Evolutionary conservation across 306 rosid species (phyloP), one percentile per base, ranked within the genome.

Genomic region (Cicer judaicum): DNA sequence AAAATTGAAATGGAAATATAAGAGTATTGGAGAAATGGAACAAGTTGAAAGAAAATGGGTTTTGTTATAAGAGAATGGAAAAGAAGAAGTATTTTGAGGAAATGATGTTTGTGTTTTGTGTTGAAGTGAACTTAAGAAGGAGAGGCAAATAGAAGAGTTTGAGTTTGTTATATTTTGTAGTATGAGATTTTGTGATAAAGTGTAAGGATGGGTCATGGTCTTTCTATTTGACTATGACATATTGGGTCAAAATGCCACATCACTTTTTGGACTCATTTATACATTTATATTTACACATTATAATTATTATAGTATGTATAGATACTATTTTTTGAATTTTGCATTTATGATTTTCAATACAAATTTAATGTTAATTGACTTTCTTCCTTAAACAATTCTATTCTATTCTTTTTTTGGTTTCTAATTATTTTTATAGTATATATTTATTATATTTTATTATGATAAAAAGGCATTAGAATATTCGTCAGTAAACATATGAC

Each of bases 1-100:
- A 24, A 86, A 85, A 86, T 41, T 50, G 78, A 82, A 88, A 82
- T 75, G 42, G 14, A 10, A 38, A 70, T 7, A 70, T 7, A 6
- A 2, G 48, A 29, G 34, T 29, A 29, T 29, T 29, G 34, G 34
- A 29, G 34, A 29, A 29, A 29, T 29, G 34, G 34, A 0, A 29
- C 34, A 29, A 29, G 34, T 29, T 29, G 34, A 29, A 29, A 29
- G 4, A 29, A 29, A 29, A 29, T 29, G 34, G 34, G 34, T 29
- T 29, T 29, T 29, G 34, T 29, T 29, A 29, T 29, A 29, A 29
- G 34, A 29, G 34, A 29, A 2, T 0, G 5, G 34, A 29, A 29
- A 29, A 29, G 34, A 29, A 29, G 0, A 29, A 29, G 34, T 29
- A 3, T 29, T 29, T 29, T 29, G 5, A 29, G 34, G 34, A 29